phyloP scores from a whole-genome alignment of 805 yeast genomes.

The Priceomyces carsonii region DNA sequence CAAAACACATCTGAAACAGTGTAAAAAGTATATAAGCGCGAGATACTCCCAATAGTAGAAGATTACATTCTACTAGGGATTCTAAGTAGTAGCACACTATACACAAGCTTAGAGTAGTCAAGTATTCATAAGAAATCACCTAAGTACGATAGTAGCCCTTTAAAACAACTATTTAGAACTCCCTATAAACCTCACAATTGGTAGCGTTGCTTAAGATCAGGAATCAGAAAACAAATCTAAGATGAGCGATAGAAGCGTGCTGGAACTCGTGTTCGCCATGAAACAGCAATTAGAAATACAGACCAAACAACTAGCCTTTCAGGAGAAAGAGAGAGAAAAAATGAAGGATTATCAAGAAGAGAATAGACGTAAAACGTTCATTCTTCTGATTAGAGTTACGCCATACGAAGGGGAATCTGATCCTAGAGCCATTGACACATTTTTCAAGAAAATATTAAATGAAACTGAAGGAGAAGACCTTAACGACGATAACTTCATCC shows the following conservation, averaged over 20 bases:
- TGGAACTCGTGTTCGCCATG: slow-evolving; percentile 1
- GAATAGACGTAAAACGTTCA: too few species aligned
- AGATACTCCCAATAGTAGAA: slow-evolving; percentile 1
- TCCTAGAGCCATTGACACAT: too few species aligned
- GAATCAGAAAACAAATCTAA: background rate
- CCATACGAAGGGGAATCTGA: too few species aligned
- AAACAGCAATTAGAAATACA: background rate
- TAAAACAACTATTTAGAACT: background rate
- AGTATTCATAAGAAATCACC: slow-evolving; percentile 1
- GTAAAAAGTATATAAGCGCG: background rate
- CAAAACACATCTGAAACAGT: background rate
- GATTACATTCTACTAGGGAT: background rate
- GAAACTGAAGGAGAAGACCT: too few species aligned
- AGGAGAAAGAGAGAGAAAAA: background rate
- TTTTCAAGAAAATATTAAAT: too few species aligned
- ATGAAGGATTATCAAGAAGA: too few species aligned
- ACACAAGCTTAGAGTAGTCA: slow-evolving; percentile 1
- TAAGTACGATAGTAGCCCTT: slow-evolving; percentile 1
- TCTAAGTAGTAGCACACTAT: background rate
- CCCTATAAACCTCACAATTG: slow-evolving; percentile 1
- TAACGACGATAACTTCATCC: too few species aligned
- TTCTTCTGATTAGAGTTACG: too few species aligned
- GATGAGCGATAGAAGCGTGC: background rate
- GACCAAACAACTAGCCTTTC: slow-evolving; percentile 1
- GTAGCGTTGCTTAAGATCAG: slow-evolving; percentile 1